Evolutionary conservation across 768 basidiomycete species (phyloP), one percentile per base, ranked within the genome.

Genomic region (Termitomyces sp.): DNA sequence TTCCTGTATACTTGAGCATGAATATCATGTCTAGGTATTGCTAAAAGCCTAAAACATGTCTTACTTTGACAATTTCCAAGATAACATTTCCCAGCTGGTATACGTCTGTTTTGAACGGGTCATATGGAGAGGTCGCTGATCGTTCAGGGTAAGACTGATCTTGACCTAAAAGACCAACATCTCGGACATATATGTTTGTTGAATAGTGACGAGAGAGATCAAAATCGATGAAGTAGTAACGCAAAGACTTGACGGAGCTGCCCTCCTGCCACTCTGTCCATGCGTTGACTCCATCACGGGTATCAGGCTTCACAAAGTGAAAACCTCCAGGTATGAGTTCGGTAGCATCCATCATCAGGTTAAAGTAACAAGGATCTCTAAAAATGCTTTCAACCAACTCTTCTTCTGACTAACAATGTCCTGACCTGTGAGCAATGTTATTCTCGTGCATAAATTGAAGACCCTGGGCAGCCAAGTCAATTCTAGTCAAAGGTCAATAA

Each of bases 91-190:
- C n/a, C n/a, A n/a, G n/a, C n/a, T n/a, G n/a, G n/a, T n/a, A n/a
- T n/a, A n/a, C n/a, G n/a, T 81, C 79, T 0, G 70, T 72, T 0
- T 70, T 62, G 41, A 80, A 81, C 0, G 76, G 74, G 55, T 80
- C 59, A 10, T 66, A 61, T 0, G 63, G 68, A 1, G 55, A 33
- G 0, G 54, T 31, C 6, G 52, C 23, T 16, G 50, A 54, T 13
- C 52, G 62, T 44, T 78, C 77, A 1, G 78, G 77, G 0, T 70
- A 71, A 0, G 73, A 63, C 48, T 69, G 70, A 60, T 83, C 79
- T 3, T 71, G 77, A 0, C 77, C 79, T 7, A 58, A 56, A 2
- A 75, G 63, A 9, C 52, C 52, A 0, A 71, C 67, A 5, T 56
- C 40, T 29, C 68, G 71, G 0, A 58, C 18, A 15, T 33, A 71